A percentile compares a stretch with the other conserved stretches of the same genome.
Evolutionary conservation across 805 yeast genomes (phyloP).

Genomic region (Blastobotrys muscicola): DNA sequence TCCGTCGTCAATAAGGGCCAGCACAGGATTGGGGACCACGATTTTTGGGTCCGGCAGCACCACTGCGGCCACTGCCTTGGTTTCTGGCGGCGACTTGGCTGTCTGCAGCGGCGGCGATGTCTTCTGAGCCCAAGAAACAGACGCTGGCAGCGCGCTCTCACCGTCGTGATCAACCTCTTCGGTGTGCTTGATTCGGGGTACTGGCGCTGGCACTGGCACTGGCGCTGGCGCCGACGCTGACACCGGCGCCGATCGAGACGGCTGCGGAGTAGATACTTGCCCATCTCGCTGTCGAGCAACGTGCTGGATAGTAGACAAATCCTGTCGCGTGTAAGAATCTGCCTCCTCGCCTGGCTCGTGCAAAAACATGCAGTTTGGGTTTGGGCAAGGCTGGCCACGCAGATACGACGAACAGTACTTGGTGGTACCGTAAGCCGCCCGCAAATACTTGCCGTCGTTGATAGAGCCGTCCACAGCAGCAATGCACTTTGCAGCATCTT

Average conservation of each 20-base stretch:
- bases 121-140: constrained; percentile 57
- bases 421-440: constrained; percentile 98
- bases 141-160: constrained; percentile 52
- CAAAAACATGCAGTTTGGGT: constrained; percentile 96
- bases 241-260: constrained; percentile 1
- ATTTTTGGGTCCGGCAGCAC: constrained; percentile 3
- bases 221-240: not conserved
- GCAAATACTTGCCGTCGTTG: constrained; percentile 78
- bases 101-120: constrained; percentile 23
- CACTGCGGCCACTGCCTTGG: constrained; percentile 12
- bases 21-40: constrained; percentile 9
- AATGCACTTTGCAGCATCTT: constrained; percentile 91
- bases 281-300: constrained; percentile 26
- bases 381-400: constrained; percentile 93
- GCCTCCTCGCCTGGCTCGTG: constrained; percentile 99
- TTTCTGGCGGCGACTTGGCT: constrained; percentile 12
- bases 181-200: not conserved
- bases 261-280: not conserved
- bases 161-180: constrained; percentile 12
- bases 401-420: constrained; percentile 95
- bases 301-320: constrained; percentile 59
- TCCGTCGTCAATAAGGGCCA: constrained; percentile 11
- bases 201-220: not conserved
- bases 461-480: constrained; percentile 86
- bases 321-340: constrained; percentile 87